Base-by-base conservation (phyloP, 2,329 filamentous ascomycete species). In the Coniochaeta ligniaria region DNA sequence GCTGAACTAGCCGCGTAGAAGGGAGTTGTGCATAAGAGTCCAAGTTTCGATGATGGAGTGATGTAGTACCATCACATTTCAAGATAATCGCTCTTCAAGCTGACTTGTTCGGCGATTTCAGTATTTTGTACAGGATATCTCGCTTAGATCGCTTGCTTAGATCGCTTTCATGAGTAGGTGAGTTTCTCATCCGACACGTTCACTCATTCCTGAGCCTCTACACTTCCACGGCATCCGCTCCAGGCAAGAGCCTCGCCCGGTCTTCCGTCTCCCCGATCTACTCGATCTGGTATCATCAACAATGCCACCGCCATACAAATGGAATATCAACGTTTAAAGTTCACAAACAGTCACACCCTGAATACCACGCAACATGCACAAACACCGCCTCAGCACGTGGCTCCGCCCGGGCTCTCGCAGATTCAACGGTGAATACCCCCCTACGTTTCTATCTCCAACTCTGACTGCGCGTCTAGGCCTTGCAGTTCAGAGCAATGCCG, bases 401-500 rank as follows among this genome's bases (percentile, higher is more conserved):
- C 38, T 41, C 38, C 17, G 38, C 38, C 38, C 6, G 38, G 16
- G 16, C 38, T 6, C 38, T 9, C 38, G 4, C 17, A 6, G n/a
- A 26, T 22, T 47, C 43, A 47, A 26, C 43, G 7, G 6, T 36
- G 3, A 36, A 36, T 11, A 11, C 12, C 12, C 35, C 35, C 35
- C 12, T 14, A 3, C 3, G 6, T 36, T 36, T 36, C 35, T 3
- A 36, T 36, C 12, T 36, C 35, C 12, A 3, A 3, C 12, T 36
- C 12, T 9, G 35, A 55, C 16, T 35, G 52, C 16, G 17, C 35
- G 4, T 35, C n/a, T 20, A 41, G 16, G 3, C 6, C 31, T 38
- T 56, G 63, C 66, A 69, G 36, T 60, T 64, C 35, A 74, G 59
- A n/a, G 62, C 66, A 41, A 73, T 60, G 41, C 63, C 63, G 28